A percentile compares a stretch with the other conserved stretches of the same genome.
Evolutionary conservation across 164 flowering plant genomes (phyloP).

Genomic region (Saururus chinensis): DNA sequence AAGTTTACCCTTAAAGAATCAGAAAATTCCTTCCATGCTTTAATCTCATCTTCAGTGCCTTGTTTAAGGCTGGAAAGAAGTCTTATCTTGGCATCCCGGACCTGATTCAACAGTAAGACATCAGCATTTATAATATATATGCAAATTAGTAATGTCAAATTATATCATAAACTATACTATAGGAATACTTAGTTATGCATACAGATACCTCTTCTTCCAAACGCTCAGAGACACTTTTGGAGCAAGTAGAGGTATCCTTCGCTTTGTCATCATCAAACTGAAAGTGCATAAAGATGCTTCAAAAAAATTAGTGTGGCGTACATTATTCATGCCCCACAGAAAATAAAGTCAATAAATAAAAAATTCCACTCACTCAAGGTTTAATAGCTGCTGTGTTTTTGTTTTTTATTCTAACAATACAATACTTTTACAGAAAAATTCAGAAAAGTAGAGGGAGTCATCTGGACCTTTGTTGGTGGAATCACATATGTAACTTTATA

Average conservation of each 20-base stretch:
- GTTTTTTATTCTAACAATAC: background rate
- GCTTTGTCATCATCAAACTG: constrained; percentile 77
- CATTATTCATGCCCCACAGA: background rate
- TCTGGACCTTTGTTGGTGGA: constrained; percentile 72
- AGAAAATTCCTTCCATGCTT: constrained; percentile 65
- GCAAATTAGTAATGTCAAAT: background rate
- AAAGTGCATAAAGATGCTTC: background rate
- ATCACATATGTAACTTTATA: constrained; percentile 60
- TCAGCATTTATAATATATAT: background rate
- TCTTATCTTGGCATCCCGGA: constrained; percentile 74
- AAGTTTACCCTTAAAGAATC: constrained; percentile 54
- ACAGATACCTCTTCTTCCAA: constrained; percentile 72
- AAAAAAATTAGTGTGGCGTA: background rate
- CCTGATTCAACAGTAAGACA: constrained; percentile 26
- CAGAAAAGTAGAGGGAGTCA: background rate
- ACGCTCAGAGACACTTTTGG: constrained; percentile 58
- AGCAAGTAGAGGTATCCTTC: constrained; percentile 30
- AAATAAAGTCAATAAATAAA: background rate
- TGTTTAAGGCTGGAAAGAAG: constrained; percentile 60
- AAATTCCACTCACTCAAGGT: background rate
- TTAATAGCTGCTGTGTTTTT: background rate
- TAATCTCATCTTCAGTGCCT: constrained; percentile 53
- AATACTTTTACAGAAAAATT: background rate
- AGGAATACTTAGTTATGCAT: background rate
- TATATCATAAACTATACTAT: background rate